Conservation (phyloP, 768 basidiomycete genomes). For the Agrocybe praecox region DNA sequence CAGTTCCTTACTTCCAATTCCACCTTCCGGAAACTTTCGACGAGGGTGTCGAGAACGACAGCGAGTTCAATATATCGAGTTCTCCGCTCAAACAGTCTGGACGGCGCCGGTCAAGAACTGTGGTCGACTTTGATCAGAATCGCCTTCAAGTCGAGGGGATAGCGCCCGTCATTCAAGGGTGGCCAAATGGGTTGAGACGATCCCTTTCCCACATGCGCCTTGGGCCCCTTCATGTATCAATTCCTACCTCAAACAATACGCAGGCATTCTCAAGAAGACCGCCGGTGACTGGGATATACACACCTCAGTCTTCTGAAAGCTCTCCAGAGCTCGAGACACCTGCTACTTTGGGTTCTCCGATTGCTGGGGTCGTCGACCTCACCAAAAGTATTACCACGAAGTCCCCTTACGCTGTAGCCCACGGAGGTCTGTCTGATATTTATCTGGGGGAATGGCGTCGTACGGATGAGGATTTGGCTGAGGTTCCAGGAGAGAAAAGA, state of each 20-base stretch:
- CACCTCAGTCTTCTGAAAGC: constrained; percentile 19
- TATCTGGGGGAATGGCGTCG: constrained; percentile 42
- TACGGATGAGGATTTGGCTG: constrained; percentile 2
- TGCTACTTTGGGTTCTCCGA: constrained; percentile 27
- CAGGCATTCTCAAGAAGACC: background rate
- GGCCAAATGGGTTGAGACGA: background rate
- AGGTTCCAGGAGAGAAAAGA: constrained; percentile 8
- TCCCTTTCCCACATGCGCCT: constrained; percentile 8
- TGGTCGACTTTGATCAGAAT: background rate
- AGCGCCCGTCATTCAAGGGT: background rate
- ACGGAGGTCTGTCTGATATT: constrained; percentile 51
- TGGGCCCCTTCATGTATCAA: constrained; percentile 8
- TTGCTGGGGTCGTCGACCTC: constrained; percentile 35
- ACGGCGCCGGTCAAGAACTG: background rate
- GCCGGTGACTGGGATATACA: background rate
- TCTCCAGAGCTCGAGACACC: constrained; percentile 26
- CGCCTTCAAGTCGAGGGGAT: background rate
- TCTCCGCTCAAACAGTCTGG: background rate
- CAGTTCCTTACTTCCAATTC: background rate
- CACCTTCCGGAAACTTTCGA: background rate
- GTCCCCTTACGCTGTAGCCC: constrained; percentile 36
- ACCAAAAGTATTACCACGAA: constrained; percentile 27
- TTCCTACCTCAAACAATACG: background rate
- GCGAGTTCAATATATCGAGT: background rate
- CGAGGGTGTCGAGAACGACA: background rate